Conservation (phyloP, 2,329 filamentous ascomycete species). For the Ophiostoma novo-ulmi region DNA sequence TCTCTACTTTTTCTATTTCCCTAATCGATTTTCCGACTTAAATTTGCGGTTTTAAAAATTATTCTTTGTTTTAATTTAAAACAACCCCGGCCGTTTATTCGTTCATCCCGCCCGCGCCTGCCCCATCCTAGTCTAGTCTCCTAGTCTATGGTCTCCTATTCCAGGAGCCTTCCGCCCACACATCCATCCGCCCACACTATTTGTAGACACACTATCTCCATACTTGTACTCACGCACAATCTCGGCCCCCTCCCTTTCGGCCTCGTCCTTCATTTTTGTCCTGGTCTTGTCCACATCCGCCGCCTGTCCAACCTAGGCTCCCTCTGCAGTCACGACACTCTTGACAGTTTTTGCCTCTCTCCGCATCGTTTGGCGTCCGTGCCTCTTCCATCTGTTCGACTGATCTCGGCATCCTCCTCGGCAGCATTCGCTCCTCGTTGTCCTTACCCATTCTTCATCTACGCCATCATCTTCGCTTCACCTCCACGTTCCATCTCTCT, state of each 20-base stretch:
- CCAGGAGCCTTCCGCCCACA: background rate
- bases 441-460: background rate
- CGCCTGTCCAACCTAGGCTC: background rate
- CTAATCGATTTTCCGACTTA: background rate
- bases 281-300: background rate
- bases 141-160: background rate
- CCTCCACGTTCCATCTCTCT: background rate
- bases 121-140: background rate
- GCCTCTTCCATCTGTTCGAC: background rate
- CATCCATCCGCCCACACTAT: background rate
- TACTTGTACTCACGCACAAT: background rate
- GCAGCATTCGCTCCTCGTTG: background rate
- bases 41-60: background rate
- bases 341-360: background rate
- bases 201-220: background rate
- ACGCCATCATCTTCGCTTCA: background rate
- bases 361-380: background rate
- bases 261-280: background rate
- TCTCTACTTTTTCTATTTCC: background rate
- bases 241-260: conserved; percentile 14
- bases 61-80: background rate
- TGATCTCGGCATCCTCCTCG: background rate
- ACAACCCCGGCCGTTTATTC: background rate
- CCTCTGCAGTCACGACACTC: background rate
- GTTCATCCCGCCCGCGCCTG: conserved; percentile 1